Percentiles rank a stretch among this genome's conserved stretches.
Evolutionary conservation across 345 rosid genomes (phyloP).

Genomic region (sweet orange (Citrus sinensis)): DVS_A1.0 CM039161.1:19247001-19247500

Average conservation of each 20-base stretch:
- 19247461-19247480: slow-evolving; percentile 66
- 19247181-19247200: slow-evolving; percentile 87
- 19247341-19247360: slow-evolving; percentile 43
- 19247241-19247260: slow-evolving; percentile 89
- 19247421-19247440: slow-evolving; percentile 89
- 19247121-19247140: slow-evolving; percentile 42
- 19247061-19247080: slow-evolving; percentile 74
- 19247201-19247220: slow-evolving; percentile 71
- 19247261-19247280: slow-evolving; percentile 84
- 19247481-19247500: slow-evolving; percentile 70
- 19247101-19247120: slow-evolving; percentile 30
- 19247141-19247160: slow-evolving; percentile 33
- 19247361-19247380: slow-evolving; percentile 55
- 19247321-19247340: slow-evolving; percentile 49
- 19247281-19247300: slow-evolving; percentile 88
- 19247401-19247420: slow-evolving; percentile 57
- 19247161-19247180: slow-evolving; percentile 54
- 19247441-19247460: slow-evolving; percentile 81
- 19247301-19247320: slow-evolving; percentile 84
- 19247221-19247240: slow-evolving; percentile 69
- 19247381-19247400: slow-evolving; percentile 68
- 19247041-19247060: slow-evolving; percentile 62
- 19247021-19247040: slow-evolving; percentile 60
- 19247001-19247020: slow-evolving; percentile 71
- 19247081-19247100: slow-evolving; percentile 45